Base-by-base conservation (phyloP, 257 asterid genomes). In the Ballota nigra region DNA sequence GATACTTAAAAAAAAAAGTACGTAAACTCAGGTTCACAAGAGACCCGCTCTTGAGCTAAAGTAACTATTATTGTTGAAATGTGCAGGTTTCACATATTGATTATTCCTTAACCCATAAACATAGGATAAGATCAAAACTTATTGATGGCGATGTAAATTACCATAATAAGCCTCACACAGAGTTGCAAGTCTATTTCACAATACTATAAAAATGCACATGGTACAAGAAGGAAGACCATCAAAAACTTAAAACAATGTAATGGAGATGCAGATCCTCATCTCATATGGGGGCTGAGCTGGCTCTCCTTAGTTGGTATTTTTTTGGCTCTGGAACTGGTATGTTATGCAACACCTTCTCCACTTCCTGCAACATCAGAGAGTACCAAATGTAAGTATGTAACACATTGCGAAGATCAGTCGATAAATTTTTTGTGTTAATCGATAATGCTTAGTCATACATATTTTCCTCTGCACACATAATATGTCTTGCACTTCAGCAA, bases 241-340 rank as follows among this genome's bases (percentile, higher is more conserved):
- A 6, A 61, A 66, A 63, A 53, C 34, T n/a, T 23, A 24, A 52
- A 43, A 15, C 1, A 31, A 31, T n/a, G n/a, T n/a, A 73, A 55
- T 62, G 77, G 73, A 71, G 69, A 67, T 18, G 10, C 58, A 23
- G 41, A 52, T 63, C 51, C 20, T 13, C 11, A 7, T 65, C 69
- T 84, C 81, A 85, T 2, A 76, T 13, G 16, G 86, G 90, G 38
- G 86, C 83, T 51, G 90, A 85, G 81, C 84, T 85, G 10, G 87
- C 83, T 65, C 87, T 69, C 7, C 90, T 84, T 49, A 85, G 84
- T 63, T 78, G 84, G 45, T 71, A 77, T 74, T 80, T 47, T 45
- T 45, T 85, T 24, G 87, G 86, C 76, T 77, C 83, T 0, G 87
- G 84, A 9, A 51, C 83, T 12, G 87, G 87, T 56, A 76, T 10